These are phyloP conservation scores for Populus ilicifolia DNA, from an alignment of 345 rosid species.

Conservation along the genomic window DNA sequence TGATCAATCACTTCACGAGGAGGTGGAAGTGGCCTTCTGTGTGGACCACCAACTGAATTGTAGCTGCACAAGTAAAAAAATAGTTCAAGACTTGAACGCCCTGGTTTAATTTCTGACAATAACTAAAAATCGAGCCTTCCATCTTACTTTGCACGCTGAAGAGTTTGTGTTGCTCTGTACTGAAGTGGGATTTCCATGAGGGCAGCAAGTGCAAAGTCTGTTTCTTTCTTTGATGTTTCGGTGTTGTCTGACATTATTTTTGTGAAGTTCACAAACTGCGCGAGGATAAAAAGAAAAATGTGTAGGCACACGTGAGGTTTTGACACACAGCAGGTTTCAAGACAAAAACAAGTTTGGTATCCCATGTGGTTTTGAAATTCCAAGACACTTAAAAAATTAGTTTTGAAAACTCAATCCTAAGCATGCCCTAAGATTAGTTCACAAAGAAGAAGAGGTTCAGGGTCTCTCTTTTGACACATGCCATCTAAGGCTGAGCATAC, in stretches of 20 bases:
- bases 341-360: not conserved
- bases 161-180: conserved; percentile 71
- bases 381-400: not conserved
- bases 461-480: not conserved
- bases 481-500: not conserved
- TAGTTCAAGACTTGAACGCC: conserved; percentile 8
- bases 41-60: conserved; percentile 25
- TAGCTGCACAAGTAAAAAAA: conserved; percentile 36
- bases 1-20: conserved; percentile 65
- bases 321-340: not conserved
- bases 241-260: conserved; percentile 71
- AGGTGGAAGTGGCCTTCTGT: conserved; percentile 61
- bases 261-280: conserved; percentile 86
- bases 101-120: not conserved
- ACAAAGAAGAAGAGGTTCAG: not conserved
- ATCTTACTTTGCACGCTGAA: conserved; percentile 40
- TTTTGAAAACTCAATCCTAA: not conserved
- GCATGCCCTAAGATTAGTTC: not conserved
- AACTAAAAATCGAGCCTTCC: conserved; percentile 11
- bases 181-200: conserved; percentile 95
- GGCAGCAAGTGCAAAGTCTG: conserved; percentile 90
- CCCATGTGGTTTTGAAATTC: not conserved
- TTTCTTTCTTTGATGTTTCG: conserved; percentile 61
- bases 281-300: not conserved
- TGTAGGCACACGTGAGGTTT: not conserved